Evolutionary conservation across 371 early-diverging fungal species (phyloP).

Genomic region (Entomophthora muscae): DNA sequence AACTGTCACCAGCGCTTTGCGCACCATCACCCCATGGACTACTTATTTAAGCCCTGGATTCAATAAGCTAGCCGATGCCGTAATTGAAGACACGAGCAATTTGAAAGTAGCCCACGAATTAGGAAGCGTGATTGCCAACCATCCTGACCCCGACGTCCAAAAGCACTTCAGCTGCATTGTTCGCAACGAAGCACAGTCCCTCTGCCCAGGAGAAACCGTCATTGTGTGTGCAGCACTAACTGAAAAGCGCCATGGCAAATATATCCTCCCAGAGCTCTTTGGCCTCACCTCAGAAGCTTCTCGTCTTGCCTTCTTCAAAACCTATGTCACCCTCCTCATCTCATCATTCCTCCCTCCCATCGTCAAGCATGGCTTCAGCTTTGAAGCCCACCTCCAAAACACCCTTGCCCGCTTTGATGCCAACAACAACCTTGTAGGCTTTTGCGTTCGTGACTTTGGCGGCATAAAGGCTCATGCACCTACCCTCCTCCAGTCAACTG

Average conservation of each 20-base stretch:
- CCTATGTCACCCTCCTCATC: conserved; percentile 26
- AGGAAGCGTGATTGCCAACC: conserved; percentile 29
- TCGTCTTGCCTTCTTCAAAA: conserved; percentile 28
- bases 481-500: conserved; percentile 24
- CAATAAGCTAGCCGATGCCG: conserved; percentile 24
- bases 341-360: conserved; percentile 42
- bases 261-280: conserved; percentile 28
- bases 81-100: conserved; percentile 20
- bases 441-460: conserved; percentile 56
- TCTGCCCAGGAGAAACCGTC: conserved; percentile 23
- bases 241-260: conserved; percentile 29
- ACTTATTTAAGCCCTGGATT: conserved; percentile 45
- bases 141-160: conserved; percentile 35
- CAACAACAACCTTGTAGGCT: conserved; percentile 29
- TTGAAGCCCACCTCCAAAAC: conserved; percentile 58
- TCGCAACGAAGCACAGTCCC: conserved; percentile 22
- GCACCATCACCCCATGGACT: conserved; percentile 51
- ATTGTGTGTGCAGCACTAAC: conserved; percentile 45
- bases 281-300: conserved; percentile 29
- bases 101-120: conserved; percentile 23
- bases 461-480: conserved; percentile 42
- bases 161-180: conserved; percentile 48
- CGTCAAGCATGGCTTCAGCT: conserved; percentile 43
- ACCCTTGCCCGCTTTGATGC: conserved; percentile 36
- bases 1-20: conserved; percentile 48